phyloP scores from a whole-genome alignment of 2,329 filamentous ascomycete genomes.

The Paecilomyces sp. region DNA sequence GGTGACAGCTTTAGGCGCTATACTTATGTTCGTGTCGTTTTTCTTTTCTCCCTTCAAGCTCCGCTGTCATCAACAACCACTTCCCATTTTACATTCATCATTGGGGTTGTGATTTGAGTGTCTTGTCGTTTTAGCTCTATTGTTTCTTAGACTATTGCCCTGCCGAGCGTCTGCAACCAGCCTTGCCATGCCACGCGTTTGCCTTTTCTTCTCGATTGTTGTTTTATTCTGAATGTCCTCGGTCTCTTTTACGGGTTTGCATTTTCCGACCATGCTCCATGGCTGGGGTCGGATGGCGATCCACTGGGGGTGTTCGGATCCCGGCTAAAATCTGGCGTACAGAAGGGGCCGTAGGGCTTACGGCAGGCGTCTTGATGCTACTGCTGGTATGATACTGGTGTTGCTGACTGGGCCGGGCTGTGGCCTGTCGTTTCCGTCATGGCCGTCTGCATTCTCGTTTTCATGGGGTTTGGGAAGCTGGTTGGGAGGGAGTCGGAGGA shows the following conservation, averaged over 20 bases:
- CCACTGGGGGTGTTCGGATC: neutral
- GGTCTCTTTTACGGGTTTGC: constrained; percentile 2
- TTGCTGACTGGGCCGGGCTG: neutral
- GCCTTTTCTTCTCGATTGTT: constrained; percentile 4
- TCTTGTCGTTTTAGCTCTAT: neutral
- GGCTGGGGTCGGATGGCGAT: neutral
- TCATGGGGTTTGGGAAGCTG: constrained; percentile 3
- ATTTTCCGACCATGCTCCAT: neutral
- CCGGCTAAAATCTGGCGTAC: neutral
- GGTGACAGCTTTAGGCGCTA: constrained; percentile 7
- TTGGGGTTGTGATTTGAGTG: neutral
- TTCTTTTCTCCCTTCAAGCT: neutral
- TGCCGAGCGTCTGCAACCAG: neutral
- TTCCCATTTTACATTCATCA: neutral
- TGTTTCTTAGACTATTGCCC: neutral
- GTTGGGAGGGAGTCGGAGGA: constrained; percentile 4
- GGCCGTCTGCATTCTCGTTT: neutral
- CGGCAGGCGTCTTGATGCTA: neutral
- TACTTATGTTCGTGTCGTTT: neutral
- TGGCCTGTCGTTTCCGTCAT: neutral
- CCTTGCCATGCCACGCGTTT: neutral
- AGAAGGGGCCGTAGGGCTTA: neutral
- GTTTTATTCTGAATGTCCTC: constrained; percentile 7
- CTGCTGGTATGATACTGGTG: neutral
- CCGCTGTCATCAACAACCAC: neutral